phyloP scores from a whole-genome alignment of 192 early-diverging fungal genomes.

The Spizellomyces sp. region DNA sequence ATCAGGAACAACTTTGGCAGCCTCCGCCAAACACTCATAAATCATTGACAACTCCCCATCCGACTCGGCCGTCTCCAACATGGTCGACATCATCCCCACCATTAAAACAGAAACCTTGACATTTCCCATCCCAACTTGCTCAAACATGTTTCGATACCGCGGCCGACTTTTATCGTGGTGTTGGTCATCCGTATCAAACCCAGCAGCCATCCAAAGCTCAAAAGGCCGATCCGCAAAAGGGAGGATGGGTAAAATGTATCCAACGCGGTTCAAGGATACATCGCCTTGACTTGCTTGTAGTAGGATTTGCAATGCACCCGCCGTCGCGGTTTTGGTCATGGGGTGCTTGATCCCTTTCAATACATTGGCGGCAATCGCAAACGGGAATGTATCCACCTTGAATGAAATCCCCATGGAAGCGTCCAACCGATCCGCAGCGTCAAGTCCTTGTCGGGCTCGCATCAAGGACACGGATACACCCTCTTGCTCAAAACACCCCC shows the following conservation, averaged over 20 bases:
- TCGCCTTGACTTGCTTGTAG: slow-evolving; percentile 41
- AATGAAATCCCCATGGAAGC: slow-evolving; percentile 78
- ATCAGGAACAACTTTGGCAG: slow-evolving; percentile 69
- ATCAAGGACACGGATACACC: slow-evolving; percentile 74
- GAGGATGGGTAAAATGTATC: slow-evolving; percentile 80
- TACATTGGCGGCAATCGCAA: slow-evolving; percentile 78
- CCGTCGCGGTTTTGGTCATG: slow-evolving; percentile 72
- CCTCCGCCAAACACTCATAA: slow-evolving; percentile 77
- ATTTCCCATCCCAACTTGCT: slow-evolving; percentile 65
- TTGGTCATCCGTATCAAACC: slow-evolving; percentile 23
- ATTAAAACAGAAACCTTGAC: slow-evolving; percentile 56
- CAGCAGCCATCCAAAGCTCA: slow-evolving; percentile 41
- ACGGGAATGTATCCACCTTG: slow-evolving; percentile 76
- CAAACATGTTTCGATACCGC: slow-evolving; percentile 67
- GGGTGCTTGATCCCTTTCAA: slow-evolving; percentile 82
- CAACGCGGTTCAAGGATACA: slow-evolving; percentile 48
- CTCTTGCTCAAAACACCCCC: slow-evolving; percentile 67
- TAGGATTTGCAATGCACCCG: slow-evolving; percentile 69
- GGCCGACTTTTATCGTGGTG: neutral
- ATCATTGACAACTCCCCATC: slow-evolving; percentile 74
- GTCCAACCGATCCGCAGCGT: slow-evolving; percentile 73
- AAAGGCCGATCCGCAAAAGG: slow-evolving; percentile 65
- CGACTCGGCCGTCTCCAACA: slow-evolving; percentile 72
- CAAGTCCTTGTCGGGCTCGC: slow-evolving; percentile 62
- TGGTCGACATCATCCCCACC: slow-evolving; percentile 66